Evolutionary conservation across 768 basidiomycete genomes (phyloP).

Genomic region (Rhizopogon roseolus): DNA sequence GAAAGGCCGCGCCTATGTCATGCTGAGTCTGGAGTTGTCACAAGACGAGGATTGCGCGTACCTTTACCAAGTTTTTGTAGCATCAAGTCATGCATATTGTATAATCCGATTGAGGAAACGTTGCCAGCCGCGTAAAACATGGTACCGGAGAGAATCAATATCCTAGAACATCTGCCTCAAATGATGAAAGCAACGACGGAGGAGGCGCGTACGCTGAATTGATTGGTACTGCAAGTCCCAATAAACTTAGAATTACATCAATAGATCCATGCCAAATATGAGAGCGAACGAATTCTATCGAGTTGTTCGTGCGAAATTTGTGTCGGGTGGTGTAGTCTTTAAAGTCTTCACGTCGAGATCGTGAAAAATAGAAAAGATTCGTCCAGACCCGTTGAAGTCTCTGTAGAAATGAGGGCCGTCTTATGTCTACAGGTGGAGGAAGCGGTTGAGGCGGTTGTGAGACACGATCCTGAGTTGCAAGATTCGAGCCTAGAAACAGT

Average conservation of each 20-base stretch:
- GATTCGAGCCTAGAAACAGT: slow-evolving; percentile 47
- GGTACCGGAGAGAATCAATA: slow-evolving; percentile 31
- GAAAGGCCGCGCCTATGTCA: slow-evolving; percentile 23
- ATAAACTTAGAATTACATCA: slow-evolving; percentile 40
- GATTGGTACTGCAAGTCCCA: slow-evolving; percentile 44
- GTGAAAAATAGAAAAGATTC: slow-evolving; percentile 5
- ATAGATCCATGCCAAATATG: slow-evolving; percentile 39
- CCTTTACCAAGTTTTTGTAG: slow-evolving; percentile 34
- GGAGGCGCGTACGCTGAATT: slow-evolving; percentile 30
- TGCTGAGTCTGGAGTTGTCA: neutral
- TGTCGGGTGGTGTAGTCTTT: slow-evolving; percentile 8
- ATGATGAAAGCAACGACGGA: neutral
- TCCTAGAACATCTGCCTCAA: slow-evolving; percentile 14
- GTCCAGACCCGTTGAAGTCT: neutral
- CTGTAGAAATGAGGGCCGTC: neutral
- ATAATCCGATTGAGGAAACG: slow-evolving; percentile 32
- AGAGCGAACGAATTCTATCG: slow-evolving; percentile 29
- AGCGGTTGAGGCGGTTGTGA: slow-evolving; percentile 10
- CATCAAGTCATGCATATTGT: slow-evolving; percentile 37
- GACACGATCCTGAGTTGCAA: slow-evolving; percentile 46
- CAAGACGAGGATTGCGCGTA: slow-evolving; percentile 6
- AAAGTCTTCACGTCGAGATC: slow-evolving; percentile 1
- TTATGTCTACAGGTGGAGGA: slow-evolving; percentile 3
- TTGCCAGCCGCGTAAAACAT: slow-evolving; percentile 3
- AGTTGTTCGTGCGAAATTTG: slow-evolving; percentile 26